phyloP scores from a whole-genome alignment of 1,139 yeast genomes.

The Debaryomyces subglobosus region DNA sequence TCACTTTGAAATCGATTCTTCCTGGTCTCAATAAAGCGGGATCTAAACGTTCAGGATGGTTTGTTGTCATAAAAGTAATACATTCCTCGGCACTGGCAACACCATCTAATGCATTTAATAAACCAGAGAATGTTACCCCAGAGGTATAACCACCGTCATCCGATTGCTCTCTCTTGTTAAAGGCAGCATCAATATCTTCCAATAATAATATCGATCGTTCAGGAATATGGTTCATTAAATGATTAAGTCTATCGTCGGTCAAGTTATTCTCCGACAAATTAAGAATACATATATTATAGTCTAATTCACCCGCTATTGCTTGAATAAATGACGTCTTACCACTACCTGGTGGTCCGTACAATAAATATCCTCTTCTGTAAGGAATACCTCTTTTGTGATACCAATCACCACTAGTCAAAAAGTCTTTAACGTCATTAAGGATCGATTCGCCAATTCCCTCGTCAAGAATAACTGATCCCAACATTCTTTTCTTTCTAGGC shows the following conservation, averaged over 20 bases:
- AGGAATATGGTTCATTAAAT: constrained; percentile 94
- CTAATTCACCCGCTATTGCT: constrained; percentile 94
- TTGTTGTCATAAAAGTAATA: constrained; percentile 95
- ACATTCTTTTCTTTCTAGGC: constrained; percentile 82
- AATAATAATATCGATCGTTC: constrained; percentile 79
- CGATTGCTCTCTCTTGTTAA: constrained; percentile 76
- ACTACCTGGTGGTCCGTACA: constrained; percentile 98
- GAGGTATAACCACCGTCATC: constrained; percentile 75
- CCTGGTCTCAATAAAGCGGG: constrained; percentile 91
- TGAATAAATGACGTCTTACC: constrained; percentile 96
- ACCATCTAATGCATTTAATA: constrained; percentile 92
- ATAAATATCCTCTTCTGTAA: constrained; percentile 88
- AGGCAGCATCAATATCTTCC: constrained; percentile 97
- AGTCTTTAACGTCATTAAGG: constrained; percentile 75
- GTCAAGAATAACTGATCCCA: constrained; percentile 87
- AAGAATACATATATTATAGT: constrained; percentile 90
- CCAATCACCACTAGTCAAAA: constrained; percentile 82
- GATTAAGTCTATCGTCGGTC: constrained; percentile 92
- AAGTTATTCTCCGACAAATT: constrained; percentile 88
- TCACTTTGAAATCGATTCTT: constrained; percentile 81
- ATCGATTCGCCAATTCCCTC: constrained; percentile 68
- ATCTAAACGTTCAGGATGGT: constrained; percentile 91
- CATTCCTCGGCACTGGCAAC: constrained; percentile 99
- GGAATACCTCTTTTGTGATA: constrained; percentile 96
- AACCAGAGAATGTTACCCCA: constrained; percentile 94